Base-by-base conservation (phyloP, 2,329 filamentous ascomycete genomes). In the Aureobasidium mangrovei region DNA sequence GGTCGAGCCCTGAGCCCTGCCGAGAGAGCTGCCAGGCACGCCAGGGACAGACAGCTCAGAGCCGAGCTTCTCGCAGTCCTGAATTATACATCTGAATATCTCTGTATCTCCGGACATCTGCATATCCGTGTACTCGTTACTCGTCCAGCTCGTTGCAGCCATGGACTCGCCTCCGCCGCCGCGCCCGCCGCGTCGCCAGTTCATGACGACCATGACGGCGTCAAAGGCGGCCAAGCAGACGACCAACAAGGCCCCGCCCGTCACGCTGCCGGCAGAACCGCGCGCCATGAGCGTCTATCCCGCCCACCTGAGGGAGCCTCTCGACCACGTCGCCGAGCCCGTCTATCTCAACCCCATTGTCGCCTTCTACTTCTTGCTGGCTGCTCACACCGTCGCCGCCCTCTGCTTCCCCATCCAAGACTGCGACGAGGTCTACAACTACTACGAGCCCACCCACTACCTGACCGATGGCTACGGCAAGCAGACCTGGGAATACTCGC, bases 401-500 rank as follows among this genome's bases (percentile, higher is more conserved):
- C 65, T 86, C 32, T 91, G 85, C 67, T 84, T 90, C 2, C 93
- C 93, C 0, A 95, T 98, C 60, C 91, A 96, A 69, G 93, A 98
- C 70, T 98, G 93, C 68, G 93, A 98, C 64, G 93, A 98, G 74
- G 91, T 91, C 8, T 98, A 95, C 79, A 98, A 98, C 69, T 98
- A 95, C 75, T 98, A 91, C 90, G 93, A 98, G 65, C 91, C 93
- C 0, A 83, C 91, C 0, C 93, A 98, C 70, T 98, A 96, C 70
- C 79, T 98, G 29, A 86, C 83, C 56, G 90, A 96, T 74, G 88
- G 88, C 63, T 91, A 95, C 65, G 93, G 91, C 38, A 77, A 96
- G 48, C 91, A 98, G 73, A 98, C 93, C 1, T 98, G 93, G 93
- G 93, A 98, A 70, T 98, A 97, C 72, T 95, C 91, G 0, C 93